A percentile compares a stretch with the other conserved stretches of the same genome.
These are phyloP conservation scores for Argentina anserina DNA, from an alignment of 306 rosid genomes.

Conservation along the genomic window DNA sequence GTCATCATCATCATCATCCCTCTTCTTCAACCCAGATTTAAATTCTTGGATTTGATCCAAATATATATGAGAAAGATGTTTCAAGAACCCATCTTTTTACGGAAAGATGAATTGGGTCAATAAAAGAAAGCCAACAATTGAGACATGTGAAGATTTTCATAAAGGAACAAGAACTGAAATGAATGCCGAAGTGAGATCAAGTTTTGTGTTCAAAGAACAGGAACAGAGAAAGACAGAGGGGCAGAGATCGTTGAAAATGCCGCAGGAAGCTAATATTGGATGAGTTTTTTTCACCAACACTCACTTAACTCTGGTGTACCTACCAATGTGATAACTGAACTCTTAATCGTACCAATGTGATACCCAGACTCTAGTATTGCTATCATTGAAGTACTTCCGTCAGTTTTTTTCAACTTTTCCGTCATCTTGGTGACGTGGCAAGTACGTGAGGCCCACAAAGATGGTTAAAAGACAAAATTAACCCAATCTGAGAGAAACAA, in stretches of 20 bases:
- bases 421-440: too few relatives aligned
- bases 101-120: conserved; percentile 20
- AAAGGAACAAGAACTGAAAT: not conserved
- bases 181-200: not conserved
- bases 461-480: too few relatives aligned
- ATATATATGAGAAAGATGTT: not conserved
- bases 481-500: too few relatives aligned
- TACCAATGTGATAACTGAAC: too few relatives aligned
- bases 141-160: not conserved
- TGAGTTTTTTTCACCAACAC: too few relatives aligned
- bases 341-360: too few relatives aligned
- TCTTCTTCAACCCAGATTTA: conserved; percentile 1
- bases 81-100: conserved; percentile 4
- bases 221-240: not conserved
- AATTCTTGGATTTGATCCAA: not conserved
- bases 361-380: too few relatives aligned
- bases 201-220: not conserved
- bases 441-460: too few relatives aligned
- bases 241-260: not conserved
- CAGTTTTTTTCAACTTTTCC: too few relatives aligned
- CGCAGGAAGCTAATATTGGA: conserved; percentile 1
- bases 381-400: too few relatives aligned
- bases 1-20: conserved; percentile 71
- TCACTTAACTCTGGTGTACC: too few relatives aligned
- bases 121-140: conserved; percentile 9